phyloP scores from a whole-genome alignment of 129 eudicot species.

The Oenanthe sinensis region DNA sequence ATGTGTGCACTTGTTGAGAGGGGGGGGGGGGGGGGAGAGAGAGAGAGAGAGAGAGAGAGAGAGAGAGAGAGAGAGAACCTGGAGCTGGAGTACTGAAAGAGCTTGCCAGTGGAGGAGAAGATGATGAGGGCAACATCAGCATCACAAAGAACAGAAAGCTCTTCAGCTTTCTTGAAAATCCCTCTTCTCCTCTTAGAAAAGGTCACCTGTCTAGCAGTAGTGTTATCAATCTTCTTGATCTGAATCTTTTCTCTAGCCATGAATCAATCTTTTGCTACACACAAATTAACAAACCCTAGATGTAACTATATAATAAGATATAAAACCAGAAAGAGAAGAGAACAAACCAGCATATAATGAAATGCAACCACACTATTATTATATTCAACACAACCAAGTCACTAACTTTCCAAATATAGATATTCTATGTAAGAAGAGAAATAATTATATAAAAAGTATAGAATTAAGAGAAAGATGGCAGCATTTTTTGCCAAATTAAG shows the following conservation, averaged over 20 bases:
- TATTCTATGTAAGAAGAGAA: not conserved
- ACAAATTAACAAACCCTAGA: not conserved
- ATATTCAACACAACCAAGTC: not conserved
- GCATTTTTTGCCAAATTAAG: not conserved
- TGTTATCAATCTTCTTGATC: slow-evolving; percentile 14
- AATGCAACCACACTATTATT: not conserved
- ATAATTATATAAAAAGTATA: not conserved
- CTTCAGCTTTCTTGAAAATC: slow-evolving; percentile 16
- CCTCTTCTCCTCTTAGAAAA: slow-evolving; percentile 13
- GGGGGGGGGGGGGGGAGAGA: not conserved
- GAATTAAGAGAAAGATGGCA: not conserved
- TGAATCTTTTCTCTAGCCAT: slow-evolving; percentile 11
- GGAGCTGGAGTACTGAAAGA: slow-evolving; percentile 14
- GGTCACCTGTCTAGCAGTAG: slow-evolving; percentile 13
- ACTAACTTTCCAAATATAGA: not conserved
- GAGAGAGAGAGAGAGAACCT: not conserved
- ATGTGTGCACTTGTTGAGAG: not conserved
- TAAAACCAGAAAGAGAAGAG: not conserved
- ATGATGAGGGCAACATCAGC: slow-evolving; percentile 15
- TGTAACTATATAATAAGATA: not conserved
- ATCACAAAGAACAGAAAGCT: slow-evolving; percentile 15
- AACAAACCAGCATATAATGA: not conserved
- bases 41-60: not conserved
- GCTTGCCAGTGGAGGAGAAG: slow-evolving; percentile 13
- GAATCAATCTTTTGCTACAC: not conserved